Base-by-base conservation (phyloP, 129 eudicot genomes). In the Escallonia herrerae region DNA sequence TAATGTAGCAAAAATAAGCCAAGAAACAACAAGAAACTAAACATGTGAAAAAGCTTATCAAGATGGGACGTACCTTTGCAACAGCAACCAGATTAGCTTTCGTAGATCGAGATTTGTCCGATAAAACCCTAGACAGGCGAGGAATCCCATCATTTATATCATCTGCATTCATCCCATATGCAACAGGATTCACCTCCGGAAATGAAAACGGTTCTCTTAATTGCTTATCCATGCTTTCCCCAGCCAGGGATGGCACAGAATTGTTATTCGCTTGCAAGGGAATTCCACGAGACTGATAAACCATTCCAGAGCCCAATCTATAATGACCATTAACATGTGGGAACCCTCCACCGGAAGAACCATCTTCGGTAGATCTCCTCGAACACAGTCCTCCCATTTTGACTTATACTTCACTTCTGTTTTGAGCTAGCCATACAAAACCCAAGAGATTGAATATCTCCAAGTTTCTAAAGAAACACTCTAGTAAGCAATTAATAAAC, bases 361-460 rank as follows among this genome's bases (percentile, higher is more conserved):
- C 45, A 56, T 90, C 95, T 40, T 77, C 79, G 0, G 89, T 86
- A 65, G 97, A 74, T 75, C 88, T 87, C 77, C 81, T 82, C 22
- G 97, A 91, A 81, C 96, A 87, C 58, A 87, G 42, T 68, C 97
- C 97, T 68, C 97, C 97, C 97, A 91, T 90, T 67, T 43, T 60
- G 58, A 45, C 56, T 5, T 40, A 11, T 3, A 74, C 22, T 55
- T 59, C 67, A 41, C 54, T 67, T 74, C 65, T 65, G 62, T 48
- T 45, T 43, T 66, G 57, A 79, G 65, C 63, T 59, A 50, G 69
- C 66, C 77, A 75, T 76, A 45, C 75, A 78, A 63, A 57, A 61
- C 51, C 44, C 37, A 53, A 53, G n/a, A 53, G 5, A 2, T 43
- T 6, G 39, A 67, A 56, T 40, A 71, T 43, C 33, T 22, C 50